Evolutionary conservation across 768 basidiomycete species (phyloP), one percentile per base, ranked within the genome.

Genomic region (Tricholoma hemisulphureum): DNA sequence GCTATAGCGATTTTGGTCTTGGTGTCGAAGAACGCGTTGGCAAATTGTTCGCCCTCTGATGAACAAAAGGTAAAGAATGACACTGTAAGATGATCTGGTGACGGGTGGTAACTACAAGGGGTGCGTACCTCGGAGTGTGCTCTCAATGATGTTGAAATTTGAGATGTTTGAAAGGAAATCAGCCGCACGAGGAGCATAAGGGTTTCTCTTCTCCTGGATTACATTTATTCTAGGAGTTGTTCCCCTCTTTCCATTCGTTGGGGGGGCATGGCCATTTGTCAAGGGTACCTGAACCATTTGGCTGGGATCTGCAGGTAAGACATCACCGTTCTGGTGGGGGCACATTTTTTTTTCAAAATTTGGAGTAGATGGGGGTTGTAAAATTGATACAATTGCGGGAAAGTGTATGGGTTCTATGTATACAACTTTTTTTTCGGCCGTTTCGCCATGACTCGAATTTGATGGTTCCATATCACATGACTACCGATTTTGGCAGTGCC

Each of bases 1-100:
- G 97, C 97, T 65, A 99, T 99, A 71, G 95, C 95, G 71, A 98
- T 97, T 85, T 99, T 99, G 77, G 95, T 98, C 80, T 95, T 94
- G 71, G 94, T 95, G 71, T 97, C 96, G 72, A 98, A 99, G 83
- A 99, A 99, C 54, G 97, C 96, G 70, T 98, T 99, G 61, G 97
- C 97, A 67, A 99, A 99, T 73, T 99, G 95, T 73, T 97, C 95
- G 57, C 95, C 95, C 89, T 97, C 95, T 96, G 66, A 35, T n/a
- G 58, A 46, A 46, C 2, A 11, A 51, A 37, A 59, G 35, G 34
- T 13, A 51, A 29, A 28, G 57, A 48, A 58, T n/a, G n/a, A n/a
- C n/a, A n/a, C 31, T 59, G 46, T 18, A 28, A 68, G 41, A 55
- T 55, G 21, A 61, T 55, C 39, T 60, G 24, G 45, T 26, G 54